Conservation (phyloP, 768 basidiomycete genomes). For the Lactarius hengduanensis region DNA sequence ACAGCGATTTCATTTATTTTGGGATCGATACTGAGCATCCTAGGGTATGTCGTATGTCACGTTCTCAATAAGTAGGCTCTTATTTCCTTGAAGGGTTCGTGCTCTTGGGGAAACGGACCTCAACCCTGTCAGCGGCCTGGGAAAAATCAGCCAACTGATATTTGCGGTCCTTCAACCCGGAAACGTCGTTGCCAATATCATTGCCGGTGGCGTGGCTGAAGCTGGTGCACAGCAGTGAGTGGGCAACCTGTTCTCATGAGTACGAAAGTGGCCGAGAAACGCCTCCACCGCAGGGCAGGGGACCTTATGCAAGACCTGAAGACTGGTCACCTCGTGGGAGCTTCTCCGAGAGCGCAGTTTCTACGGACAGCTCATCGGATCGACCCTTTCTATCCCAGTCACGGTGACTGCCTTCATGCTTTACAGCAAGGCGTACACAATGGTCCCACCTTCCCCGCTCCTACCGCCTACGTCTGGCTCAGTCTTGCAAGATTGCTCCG, state of each 20-base stretch:
- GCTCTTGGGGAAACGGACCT: constrained; percentile 96
- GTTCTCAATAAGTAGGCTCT: neutral
- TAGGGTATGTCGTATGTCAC: constrained; percentile 58
- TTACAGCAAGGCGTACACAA: constrained; percentile 83
- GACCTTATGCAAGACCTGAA: constrained; percentile 99
- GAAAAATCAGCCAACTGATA: constrained; percentile 91
- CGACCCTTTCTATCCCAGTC: constrained; percentile 82
- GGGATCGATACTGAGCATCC: constrained; percentile 80
- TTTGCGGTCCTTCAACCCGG: constrained; percentile 95
- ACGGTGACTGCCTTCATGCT: constrained; percentile 85
- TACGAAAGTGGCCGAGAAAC: neutral
- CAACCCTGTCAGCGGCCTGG: constrained; percentile 88
- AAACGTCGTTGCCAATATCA: constrained; percentile 96
- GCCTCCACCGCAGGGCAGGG: constrained; percentile 61
- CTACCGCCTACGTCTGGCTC: constrained; percentile 93
- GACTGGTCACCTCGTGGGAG: constrained; percentile 89
- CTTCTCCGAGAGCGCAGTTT: constrained; percentile 94
- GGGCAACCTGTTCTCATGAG: constrained; percentile 31
- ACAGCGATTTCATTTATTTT: constrained; percentile 80
- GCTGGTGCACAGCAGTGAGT: constrained; percentile 86
- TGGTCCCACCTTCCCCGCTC: constrained; percentile 96
- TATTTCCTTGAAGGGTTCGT: constrained; percentile 59
- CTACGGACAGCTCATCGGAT: constrained; percentile 90
- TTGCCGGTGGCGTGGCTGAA: constrained; percentile 95
- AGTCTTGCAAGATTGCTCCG: constrained; percentile 72